Conservation (phyloP, 2,329 filamentous ascomycete species). For the Bisporella sp. region DNA sequence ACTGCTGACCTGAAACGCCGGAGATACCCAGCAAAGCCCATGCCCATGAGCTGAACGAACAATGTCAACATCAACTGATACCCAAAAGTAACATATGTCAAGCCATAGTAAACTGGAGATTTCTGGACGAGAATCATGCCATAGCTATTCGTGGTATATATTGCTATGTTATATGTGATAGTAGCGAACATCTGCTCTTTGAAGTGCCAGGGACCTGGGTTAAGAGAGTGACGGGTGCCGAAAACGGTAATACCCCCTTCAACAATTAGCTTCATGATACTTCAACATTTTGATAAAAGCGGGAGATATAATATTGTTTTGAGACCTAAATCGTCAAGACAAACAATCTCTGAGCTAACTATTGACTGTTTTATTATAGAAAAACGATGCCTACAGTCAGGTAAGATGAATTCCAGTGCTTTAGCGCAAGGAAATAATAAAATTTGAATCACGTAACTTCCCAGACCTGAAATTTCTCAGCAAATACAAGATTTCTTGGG, state of each 20-base stretch:
- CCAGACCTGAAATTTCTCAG: conserved; percentile 8
- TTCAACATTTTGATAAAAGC: too few species aligned
- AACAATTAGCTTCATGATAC: too few species aligned
- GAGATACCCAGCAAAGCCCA: conserved; percentile 13
- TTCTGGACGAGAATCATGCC: conserved; percentile 14
- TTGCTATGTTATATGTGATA: conserved; percentile 13
- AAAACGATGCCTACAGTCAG: conserved; percentile 32
- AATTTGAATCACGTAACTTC: conserved; percentile 28
- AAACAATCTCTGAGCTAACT: too few species aligned
- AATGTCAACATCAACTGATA: conserved; percentile 32
- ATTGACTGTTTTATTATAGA: too few species aligned
- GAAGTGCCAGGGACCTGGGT: conserved; percentile 13
- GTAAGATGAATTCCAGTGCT: conserved; percentile 33
- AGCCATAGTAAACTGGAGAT: conserved; percentile 33
- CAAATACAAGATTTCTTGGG: not conserved
- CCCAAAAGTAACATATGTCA: conserved; percentile 32
- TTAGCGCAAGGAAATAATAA: conserved; percentile 38
- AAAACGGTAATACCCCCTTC: conserved; percentile 27
- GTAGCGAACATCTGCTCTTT: conserved; percentile 18
- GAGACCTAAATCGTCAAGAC: too few species aligned
- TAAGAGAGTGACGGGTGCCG: conserved; percentile 26
- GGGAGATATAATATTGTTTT: too few species aligned
- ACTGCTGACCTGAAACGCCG: conserved; percentile 6
- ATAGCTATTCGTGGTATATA: conserved; percentile 12
- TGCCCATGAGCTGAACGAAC: conserved; percentile 14